phyloP scores from a whole-genome alignment of 208 protist genomes.

The Entamoeba histolytica region DNA sequence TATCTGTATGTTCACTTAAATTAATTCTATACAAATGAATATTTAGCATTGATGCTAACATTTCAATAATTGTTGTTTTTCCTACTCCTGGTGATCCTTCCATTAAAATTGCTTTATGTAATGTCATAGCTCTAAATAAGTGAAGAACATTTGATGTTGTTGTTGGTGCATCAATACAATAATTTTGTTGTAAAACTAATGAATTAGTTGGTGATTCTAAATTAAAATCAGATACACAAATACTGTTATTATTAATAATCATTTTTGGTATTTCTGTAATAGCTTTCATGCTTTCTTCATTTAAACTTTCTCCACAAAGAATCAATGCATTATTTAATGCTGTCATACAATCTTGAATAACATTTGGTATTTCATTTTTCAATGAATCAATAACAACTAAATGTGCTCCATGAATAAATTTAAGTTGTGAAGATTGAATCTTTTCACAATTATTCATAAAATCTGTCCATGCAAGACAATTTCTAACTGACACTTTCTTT shows the following conservation, averaged over 20 bases:
- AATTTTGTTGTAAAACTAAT: conserved; percentile 35
- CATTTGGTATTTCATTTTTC: not conserved
- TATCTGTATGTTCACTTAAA: conserved; percentile 98
- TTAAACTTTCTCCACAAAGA: not conserved
- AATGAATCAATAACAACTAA: not conserved
- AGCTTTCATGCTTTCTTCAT: not conserved
- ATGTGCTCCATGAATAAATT: not conserved
- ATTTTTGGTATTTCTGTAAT: not conserved
- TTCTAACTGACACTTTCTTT: not conserved
- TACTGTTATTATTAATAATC: not conserved
- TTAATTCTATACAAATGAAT: conserved; percentile 92
- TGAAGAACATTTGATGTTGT: conserved; percentile 76
- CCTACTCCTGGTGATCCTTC: conserved; percentile 54
- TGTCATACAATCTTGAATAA: not conserved
- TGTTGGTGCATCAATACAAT: conserved; percentile 69
- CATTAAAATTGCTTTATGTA: conserved; percentile 76
- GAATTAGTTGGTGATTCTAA: not conserved
- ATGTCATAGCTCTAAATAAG: conserved; percentile 61
- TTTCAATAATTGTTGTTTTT: conserved; percentile 90
- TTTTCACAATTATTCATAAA: conserved; percentile 6
- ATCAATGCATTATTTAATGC: not conserved
- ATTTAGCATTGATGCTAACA: conserved; percentile 56
- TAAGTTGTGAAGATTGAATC: not conserved
- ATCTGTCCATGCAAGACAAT: not conserved
- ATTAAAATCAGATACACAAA: not conserved